Conservation (phyloP, 805 yeast species). For the Ogataea nakhonphanomensis region DNA sequence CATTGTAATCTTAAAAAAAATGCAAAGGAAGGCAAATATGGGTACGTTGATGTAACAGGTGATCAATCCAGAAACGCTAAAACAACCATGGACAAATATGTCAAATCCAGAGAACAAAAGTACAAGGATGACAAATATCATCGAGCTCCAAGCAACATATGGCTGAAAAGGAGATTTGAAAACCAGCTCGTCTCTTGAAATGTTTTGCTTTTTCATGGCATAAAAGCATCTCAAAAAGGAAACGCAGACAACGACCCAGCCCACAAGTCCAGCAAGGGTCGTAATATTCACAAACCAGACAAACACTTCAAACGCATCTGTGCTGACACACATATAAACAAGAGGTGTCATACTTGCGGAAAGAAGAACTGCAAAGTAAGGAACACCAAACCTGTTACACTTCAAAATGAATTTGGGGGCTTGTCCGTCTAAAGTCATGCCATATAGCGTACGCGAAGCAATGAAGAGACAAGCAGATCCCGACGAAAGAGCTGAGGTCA, state of each 20-base stretch:
- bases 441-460: slow-evolving; percentile 61
- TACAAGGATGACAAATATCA: too few species aligned
- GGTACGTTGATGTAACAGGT: too few species aligned
- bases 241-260: not conserved
- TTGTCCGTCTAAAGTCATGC: slow-evolving; percentile 54
- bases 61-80: too few species aligned
- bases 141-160: not conserved
- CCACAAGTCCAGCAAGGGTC: not conserved
- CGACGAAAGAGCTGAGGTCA: slow-evolving; percentile 42
- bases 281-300: not conserved
- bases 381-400: slow-evolving; percentile 55
- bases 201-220: not conserved
- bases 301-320: not conserved
- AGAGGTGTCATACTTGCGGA: slow-evolving; percentile 22
- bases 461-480: slow-evolving; percentile 63
- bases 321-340: not conserved
- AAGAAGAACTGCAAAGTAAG: slow-evolving; percentile 51
- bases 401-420: slow-evolving; percentile 56
- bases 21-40: too few species aligned
- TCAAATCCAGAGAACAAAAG: too few species aligned
- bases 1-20: too few species aligned
- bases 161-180: not conserved
- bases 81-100: too few species aligned
- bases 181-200: not conserved
- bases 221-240: not conserved